Evolutionary conservation across 1,284 basidiomycete species (phyloP).

Genomic region (Thelephora terrestris): DNA sequence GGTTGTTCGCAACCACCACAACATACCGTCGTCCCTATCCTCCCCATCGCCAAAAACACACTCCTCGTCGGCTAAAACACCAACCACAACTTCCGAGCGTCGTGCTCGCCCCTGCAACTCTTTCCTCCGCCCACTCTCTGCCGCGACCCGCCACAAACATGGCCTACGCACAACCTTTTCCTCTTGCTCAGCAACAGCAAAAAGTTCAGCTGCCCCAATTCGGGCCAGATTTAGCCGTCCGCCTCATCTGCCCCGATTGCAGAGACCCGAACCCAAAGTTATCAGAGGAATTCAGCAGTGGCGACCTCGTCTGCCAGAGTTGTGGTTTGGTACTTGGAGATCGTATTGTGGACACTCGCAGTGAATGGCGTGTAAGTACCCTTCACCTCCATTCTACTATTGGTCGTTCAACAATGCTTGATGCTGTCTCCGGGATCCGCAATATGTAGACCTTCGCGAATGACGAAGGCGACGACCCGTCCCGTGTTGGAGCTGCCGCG

Average conservation of each 20-base stretch:
- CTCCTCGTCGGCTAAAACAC: no score
- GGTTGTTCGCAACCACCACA: no score
- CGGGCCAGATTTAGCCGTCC: slow-evolving; percentile 78
- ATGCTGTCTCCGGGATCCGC: slow-evolving; percentile 5
- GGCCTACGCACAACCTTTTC: slow-evolving; percentile 59
- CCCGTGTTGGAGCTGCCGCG: slow-evolving; percentile 95
- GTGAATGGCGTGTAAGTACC: slow-evolving; percentile 87
- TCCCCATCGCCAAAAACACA: no score
- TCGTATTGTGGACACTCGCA: slow-evolving; percentile 93
- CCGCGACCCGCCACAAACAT: slow-evolving; percentile 18
- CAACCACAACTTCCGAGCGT: background rate
- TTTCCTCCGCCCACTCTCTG: background rate
- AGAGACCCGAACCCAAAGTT: slow-evolving; percentile 88
- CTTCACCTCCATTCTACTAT: slow-evolving; percentile 14
- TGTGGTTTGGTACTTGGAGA: slow-evolving; percentile 96
- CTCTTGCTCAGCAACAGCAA: slow-evolving; percentile 46
- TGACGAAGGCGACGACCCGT: slow-evolving; percentile 98
- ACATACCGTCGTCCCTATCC: no score
- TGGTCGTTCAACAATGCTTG: slow-evolving; percentile 10
- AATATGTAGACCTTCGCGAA: slow-evolving; percentile 87
- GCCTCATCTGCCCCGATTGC: slow-evolving; percentile 92
- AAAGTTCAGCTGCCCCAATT: slow-evolving; percentile 45
- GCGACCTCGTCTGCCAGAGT: slow-evolving; percentile 94
- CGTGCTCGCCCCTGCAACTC: background rate
- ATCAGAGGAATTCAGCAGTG: slow-evolving; percentile 94